Conservation (phyloP, 208 protist genomes). For the Wallacemonas sp. region DNA sequence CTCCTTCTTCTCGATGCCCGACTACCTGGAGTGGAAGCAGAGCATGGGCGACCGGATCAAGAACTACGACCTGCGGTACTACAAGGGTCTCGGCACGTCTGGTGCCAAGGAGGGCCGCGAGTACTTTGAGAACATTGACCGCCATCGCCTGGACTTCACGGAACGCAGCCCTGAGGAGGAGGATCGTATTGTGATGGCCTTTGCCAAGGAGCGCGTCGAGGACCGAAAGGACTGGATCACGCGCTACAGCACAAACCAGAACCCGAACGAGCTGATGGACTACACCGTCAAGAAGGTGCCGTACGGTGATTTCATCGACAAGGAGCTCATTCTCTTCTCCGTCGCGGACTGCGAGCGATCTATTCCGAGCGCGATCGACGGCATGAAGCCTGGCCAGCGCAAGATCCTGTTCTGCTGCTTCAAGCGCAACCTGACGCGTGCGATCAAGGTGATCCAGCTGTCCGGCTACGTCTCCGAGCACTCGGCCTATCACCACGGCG, state of each 20-base stretch:
- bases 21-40: slow-evolving; percentile 98
- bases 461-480: slow-evolving; percentile 99
- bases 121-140: slow-evolving; percentile 98
- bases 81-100: slow-evolving; percentile 99
- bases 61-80: slow-evolving; percentile 99
- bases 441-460: slow-evolving; percentile 99
- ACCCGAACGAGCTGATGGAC: slow-evolving; percentile 86
- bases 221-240: slow-evolving; percentile 99
- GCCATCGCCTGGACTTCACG: slow-evolving; percentile 97
- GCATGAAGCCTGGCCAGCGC: slow-evolving; percentile 99
- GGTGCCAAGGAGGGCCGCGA: slow-evolving; percentile 97
- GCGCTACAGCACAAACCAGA: slow-evolving; percentile 84
- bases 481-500: slow-evolving; percentile 99
- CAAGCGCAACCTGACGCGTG: slow-evolving; percentile 98
- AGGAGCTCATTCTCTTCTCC: slow-evolving; percentile 99
- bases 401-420: slow-evolving; percentile 99
- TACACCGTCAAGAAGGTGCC: slow-evolving; percentile 88
- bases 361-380: slow-evolving; percentile 97
- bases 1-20: slow-evolving; percentile 99
- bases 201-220: slow-evolving; percentile 97
- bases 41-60: slow-evolving; percentile 56
- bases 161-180: slow-evolving; percentile 83
- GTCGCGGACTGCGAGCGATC: slow-evolving; percentile 95
- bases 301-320: slow-evolving; percentile 98
- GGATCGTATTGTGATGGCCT: slow-evolving; percentile 98